Evolutionary conservation across 148 eudicot species (phyloP).

Genomic region (Chenopodium suecicum): DNA sequence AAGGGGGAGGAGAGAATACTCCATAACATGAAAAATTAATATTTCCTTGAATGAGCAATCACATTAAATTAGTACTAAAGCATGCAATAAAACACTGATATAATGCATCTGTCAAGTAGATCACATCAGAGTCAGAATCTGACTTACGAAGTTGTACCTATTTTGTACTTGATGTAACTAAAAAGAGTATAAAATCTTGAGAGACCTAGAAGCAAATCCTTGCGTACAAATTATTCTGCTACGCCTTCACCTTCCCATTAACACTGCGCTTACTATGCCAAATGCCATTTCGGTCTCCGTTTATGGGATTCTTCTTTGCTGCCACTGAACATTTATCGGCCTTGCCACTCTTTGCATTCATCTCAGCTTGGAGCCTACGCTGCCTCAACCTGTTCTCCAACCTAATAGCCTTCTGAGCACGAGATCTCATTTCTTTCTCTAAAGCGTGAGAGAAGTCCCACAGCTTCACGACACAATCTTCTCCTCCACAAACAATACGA

Average conservation of each 20-base stretch:
- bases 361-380: conserved; percentile 65
- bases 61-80: conserved; percentile 11
- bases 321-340: conserved; percentile 67
- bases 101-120: not conserved
- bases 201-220: conserved; percentile 12
- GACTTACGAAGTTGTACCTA: conserved; percentile 18
- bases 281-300: conserved; percentile 55
- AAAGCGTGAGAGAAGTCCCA: conserved; percentile 95
- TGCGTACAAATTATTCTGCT: conserved; percentile 10
- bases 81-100: conserved; percentile 21
- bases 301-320: conserved; percentile 67
- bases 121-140: conserved; percentile 1
- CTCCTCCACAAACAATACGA: conserved; percentile 89
- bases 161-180: conserved; percentile 22
- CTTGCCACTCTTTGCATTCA: conserved; percentile 50
- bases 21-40: not conserved
- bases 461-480: conserved; percentile 72
- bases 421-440: conserved; percentile 63
- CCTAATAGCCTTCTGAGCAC: conserved; percentile 57
- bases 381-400: conserved; percentile 89
- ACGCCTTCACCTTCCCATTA: conserved; percentile 74
- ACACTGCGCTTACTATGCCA: conserved; percentile 70
- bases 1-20: not conserved
- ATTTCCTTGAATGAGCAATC: not conserved
- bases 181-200: not conserved